Conservation (phyloP, 1,284 basidiomycete species). For the Pascua sp. region DNA sequence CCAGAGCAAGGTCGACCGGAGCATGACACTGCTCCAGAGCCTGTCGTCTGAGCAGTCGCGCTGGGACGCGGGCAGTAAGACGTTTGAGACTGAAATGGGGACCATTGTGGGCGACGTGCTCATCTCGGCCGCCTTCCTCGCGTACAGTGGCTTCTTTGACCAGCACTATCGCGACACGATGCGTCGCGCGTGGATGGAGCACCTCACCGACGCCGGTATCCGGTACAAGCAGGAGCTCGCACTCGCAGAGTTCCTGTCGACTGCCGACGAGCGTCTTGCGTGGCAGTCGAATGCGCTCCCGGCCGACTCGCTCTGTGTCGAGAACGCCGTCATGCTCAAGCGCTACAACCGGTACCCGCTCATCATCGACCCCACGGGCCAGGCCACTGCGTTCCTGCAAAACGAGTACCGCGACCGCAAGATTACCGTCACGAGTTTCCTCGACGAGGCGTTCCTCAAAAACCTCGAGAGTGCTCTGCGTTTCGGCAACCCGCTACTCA, state of each 20-base stretch:
- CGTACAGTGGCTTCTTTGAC: conserved; percentile 98
- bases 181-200: conserved; percentile 92
- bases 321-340: conserved; percentile 99
- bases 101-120: conserved; percentile 97
- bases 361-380: conserved; percentile 98
- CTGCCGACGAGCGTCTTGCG: conserved; percentile 89
- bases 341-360: conserved; percentile 97
- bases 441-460: conserved; percentile 98
- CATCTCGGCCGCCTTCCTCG: conserved; percentile 92
- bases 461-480: conserved; percentile 97
- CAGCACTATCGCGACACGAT: conserved; percentile 96
- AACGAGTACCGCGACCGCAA: conserved; percentile 96
- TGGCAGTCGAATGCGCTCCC: conserved; percentile 96
- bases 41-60: conserved; percentile 90
- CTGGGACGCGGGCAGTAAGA: conserved; percentile 93
- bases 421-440: conserved; percentile 96
- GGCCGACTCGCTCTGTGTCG: conserved; percentile 89
- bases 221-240: conserved; percentile 90
- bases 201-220: conserved; percentile 83
- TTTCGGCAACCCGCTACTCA: conserved; percentile 94
- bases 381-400: conserved; percentile 88
- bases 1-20: conserved; percentile 92
- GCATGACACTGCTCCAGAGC: conserved; percentile 91
- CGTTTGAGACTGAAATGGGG: conserved; percentile 97
- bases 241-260: conserved; percentile 92